Conservation (phyloP, 2,329 filamentous ascomycete genomes). For the Coniochaeta ligniaria region DNA sequence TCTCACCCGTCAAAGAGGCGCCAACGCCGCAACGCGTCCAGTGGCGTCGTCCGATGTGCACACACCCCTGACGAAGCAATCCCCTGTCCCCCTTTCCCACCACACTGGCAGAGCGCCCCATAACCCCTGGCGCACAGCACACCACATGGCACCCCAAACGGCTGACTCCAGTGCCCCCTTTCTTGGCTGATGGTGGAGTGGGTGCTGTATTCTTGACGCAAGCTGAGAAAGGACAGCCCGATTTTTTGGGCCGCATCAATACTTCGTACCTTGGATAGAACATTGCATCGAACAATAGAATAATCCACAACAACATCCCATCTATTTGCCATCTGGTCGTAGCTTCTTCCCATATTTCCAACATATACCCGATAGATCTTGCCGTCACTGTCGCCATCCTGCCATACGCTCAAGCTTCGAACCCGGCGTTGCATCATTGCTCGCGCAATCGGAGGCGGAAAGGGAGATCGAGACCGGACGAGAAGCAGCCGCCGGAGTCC, state of each 20-base stretch:
- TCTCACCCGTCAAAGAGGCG: neutral
- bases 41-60: neutral
- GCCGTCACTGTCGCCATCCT: neutral
- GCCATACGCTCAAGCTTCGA: neutral
- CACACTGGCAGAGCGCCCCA: neutral
- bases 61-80: neutral
- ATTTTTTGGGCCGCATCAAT: neutral
- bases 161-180: neutral
- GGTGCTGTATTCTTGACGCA: neutral
- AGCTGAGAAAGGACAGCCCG: neutral
- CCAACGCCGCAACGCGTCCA: no score
- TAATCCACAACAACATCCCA: neutral
- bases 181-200: conserved; percentile 1
- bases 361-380: neutral
- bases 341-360: neutral
- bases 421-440: neutral
- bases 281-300: neutral
- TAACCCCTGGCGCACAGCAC: neutral
- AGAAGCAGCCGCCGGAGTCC: neutral
- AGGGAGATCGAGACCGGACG: neutral
- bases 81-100: neutral
- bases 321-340: neutral
- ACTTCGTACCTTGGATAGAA: neutral
- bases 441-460: neutral
- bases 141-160: conserved; percentile 2